Base-by-base conservation (phyloP, 768 basidiomycete genomes). In the Amylocystis lapponica region DNA sequence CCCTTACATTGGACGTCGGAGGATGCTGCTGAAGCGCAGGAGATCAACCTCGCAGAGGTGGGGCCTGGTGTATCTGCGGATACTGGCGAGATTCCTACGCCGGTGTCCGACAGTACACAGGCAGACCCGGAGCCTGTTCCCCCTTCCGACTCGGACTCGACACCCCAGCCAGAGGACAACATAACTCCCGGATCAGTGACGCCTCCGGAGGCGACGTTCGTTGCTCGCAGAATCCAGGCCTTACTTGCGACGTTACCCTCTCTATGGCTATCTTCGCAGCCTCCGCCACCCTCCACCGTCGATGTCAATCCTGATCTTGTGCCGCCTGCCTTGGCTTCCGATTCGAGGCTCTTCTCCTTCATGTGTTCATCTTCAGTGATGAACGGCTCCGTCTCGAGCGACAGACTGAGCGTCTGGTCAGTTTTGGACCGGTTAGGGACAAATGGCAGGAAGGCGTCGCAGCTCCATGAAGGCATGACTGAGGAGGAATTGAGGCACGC, bases 321-420 rank as follows among this genome's bases (percentile, higher is more conserved):
- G 13, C 20, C 17, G 5, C 55, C 71, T 3, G 50, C 61, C 3
- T 61, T 62, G 1, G 64, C 65, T 13, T 56, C 71, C 9, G 79
- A 82, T 51, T 60, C 70, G 4, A 65, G 69, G 38, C 63, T 78
- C 26, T 63, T 78, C 33, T 60, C 68, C 25, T 64, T 76, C 46
- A 64, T 86, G 23, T 75, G 76, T 12, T 76, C 79, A 1, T 71
- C 81, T 44, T 63, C 69, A n/a, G 60, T 78, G n/a, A 83, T 85
- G 79, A 81, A 78, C 40, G 76, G 81, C 9, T 66, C 68, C 17
- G 47, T 60, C 5, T 59, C 63, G 23, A 63, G 65, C 20, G 66
- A 69, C 5, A 56, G 66, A 29, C 68, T 75, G 48, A 78, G 78
- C 11, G 68, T 87, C 6, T 84, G 80, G 74, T 67, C 73, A 20